Percentiles rank a stretch among this genome's conserved stretches.
Evolutionary conservation across 345 rosid species (phyloP).

Genomic region (Arabidopsis thaliana): TAIR10.1 NC_003075.7:2389501-2390000

Average conservation of each 20-base stretch:
- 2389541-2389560: conserved; percentile 14
- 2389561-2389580: conserved; percentile 60
- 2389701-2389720: conserved; percentile 86
- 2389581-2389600: conserved; percentile 53
- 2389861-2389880: conserved; percentile 1
- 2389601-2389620: background rate
- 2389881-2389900: conserved; percentile 67
- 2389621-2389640: background rate
- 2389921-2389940: conserved; percentile 77
- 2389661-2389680: conserved; percentile 93
- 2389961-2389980: conserved; percentile 84
- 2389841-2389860: background rate
- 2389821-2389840: background rate
- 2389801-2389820: background rate
- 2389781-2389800: background rate
- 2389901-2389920: conserved; percentile 81
- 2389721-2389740: conserved; percentile 85
- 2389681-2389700: conserved; percentile 78
- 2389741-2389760: conserved; percentile 88
- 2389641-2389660: conserved; percentile 31
- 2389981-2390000: conserved; percentile 93
- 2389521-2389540: background rate
- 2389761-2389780: conserved; percentile 45
- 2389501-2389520: background rate
- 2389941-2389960: conserved; percentile 87